These are phyloP conservation scores for Salvia sclarea DNA, from an alignment of 305 asterid species.

Conservation along the genomic window DNA sequence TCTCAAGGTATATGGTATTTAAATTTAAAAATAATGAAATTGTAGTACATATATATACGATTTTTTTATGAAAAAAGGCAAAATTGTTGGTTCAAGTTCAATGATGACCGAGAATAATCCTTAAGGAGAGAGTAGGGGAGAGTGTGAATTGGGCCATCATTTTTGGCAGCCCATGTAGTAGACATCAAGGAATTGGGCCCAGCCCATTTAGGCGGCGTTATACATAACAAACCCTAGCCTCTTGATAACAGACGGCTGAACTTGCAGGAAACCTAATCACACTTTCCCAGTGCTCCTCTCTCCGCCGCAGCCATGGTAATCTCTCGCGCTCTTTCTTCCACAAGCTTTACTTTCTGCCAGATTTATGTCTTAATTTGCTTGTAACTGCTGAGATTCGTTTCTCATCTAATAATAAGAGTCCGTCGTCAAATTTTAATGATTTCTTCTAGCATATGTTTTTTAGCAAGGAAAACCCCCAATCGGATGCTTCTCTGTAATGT, in stretches of 20 bases:
- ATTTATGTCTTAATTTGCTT: not conserved
- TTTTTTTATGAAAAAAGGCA: too few relatives aligned
- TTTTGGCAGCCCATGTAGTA: not conserved
- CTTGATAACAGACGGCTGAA: not conserved
- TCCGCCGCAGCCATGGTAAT: constrained; percentile 42
- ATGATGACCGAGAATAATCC: too few relatives aligned
- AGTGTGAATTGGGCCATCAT: not conserved
- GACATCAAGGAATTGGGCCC: constrained; percentile 7
- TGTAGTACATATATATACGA: too few relatives aligned
- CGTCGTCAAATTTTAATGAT: not conserved
- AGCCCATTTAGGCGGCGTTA: not conserved
- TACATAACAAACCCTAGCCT: not conserved
- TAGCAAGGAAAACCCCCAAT: not conserved
- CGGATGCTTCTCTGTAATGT: not conserved
- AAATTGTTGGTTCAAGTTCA: too few relatives aligned
- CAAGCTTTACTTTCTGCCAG: not conserved
- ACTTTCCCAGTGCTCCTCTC: not conserved
- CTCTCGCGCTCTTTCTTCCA: not conserved
- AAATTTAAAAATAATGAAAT: too few relatives aligned
- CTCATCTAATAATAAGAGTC: not conserved
- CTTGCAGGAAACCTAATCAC: constrained; percentile 5
- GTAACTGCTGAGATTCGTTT: not conserved
- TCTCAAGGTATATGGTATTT: too few relatives aligned
- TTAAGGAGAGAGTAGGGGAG: too few relatives aligned
- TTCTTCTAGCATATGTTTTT: not conserved